These are phyloP conservation scores for Voacanga thouarsii DNA, from an alignment of 257 asterid genomes.

Conservation along the genomic window DNA sequence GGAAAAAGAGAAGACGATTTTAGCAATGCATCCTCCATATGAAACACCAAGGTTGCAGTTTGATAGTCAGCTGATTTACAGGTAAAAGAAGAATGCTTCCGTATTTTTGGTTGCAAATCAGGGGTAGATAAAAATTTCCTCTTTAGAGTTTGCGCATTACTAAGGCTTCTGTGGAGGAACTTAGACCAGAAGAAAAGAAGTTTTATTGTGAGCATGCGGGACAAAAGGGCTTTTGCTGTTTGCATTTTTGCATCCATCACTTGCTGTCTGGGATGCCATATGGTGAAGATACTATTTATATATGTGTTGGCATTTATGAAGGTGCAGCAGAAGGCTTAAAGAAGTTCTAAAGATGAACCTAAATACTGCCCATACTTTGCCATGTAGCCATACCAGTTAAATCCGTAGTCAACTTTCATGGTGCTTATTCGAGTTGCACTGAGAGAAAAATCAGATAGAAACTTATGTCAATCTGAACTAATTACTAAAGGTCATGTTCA, in stretches of 20 bases:
- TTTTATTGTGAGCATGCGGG: slow-evolving; percentile 24
- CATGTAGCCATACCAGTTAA: neutral
- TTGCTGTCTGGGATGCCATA: neutral
- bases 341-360: slow-evolving; percentile 6
- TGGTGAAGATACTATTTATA: slow-evolving; percentile 15
- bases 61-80: slow-evolving; percentile 9
- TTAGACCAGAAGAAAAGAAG: slow-evolving; percentile 28
- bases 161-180: slow-evolving; percentile 20
- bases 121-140: slow-evolving; percentile 12
- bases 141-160: slow-evolving; percentile 4
- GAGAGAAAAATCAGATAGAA: neutral
- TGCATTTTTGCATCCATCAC: slow-evolving; percentile 8
- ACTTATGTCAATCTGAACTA: neutral
- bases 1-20: slow-evolving; percentile 31
- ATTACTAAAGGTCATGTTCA: neutral
- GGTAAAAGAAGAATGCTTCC: slow-evolving; percentile 14
- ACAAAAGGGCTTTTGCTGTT: slow-evolving; percentile 12
- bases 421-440: neutral
- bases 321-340: neutral
- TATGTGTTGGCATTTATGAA: slow-evolving; percentile 5
- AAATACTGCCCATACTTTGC: neutral
- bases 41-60: slow-evolving; percentile 25
- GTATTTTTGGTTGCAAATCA: slow-evolving; percentile 23
- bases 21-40: slow-evolving; percentile 33
- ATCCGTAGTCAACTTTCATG: neutral